phyloP scores from a whole-genome alignment of 2,329 filamentous ascomycete genomes.

The Aureobasidium sp. region DNA sequence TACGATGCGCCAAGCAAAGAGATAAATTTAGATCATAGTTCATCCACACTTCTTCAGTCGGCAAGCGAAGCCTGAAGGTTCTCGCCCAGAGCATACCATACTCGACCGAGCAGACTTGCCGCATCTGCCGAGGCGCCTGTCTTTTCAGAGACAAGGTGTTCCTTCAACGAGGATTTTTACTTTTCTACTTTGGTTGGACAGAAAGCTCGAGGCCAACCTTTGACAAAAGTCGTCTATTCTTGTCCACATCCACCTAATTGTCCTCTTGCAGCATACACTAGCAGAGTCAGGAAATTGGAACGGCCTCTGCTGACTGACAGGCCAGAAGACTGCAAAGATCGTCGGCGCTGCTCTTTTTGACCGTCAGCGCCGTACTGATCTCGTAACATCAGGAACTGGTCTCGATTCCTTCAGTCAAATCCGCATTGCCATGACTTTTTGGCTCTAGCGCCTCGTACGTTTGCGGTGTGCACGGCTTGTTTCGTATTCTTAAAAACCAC shows the following conservation, averaged over 20 bases:
- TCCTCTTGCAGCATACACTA: not conserved
- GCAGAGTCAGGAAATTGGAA: not conserved
- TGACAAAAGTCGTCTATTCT: constrained; percentile 1
- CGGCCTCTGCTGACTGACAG: not conserved
- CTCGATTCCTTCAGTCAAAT: constrained; percentile 3
- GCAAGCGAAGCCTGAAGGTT: constrained; percentile 3
- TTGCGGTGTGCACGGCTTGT: constrained; percentile 9
- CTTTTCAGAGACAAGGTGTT: not conserved
- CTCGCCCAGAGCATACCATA: not conserved
- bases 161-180: not conserved
- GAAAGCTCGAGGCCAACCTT: not conserved
- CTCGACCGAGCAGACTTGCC: not conserved
- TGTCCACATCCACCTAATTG: not conserved
- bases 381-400: constrained; percentile 1
- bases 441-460: constrained; percentile 9
- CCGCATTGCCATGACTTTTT: not conserved
- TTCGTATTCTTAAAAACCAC: constrained; percentile 13
- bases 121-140: not conserved
- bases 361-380: not conserved
- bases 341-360: not conserved
- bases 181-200: not conserved
- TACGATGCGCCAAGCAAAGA: not conserved
- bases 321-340: not conserved
- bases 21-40: constrained; percentile 9
- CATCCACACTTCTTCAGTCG: not conserved